Evolutionary conservation across 106 monocot species (phyloP).

Genomic region (Acorus calamus): DNA sequence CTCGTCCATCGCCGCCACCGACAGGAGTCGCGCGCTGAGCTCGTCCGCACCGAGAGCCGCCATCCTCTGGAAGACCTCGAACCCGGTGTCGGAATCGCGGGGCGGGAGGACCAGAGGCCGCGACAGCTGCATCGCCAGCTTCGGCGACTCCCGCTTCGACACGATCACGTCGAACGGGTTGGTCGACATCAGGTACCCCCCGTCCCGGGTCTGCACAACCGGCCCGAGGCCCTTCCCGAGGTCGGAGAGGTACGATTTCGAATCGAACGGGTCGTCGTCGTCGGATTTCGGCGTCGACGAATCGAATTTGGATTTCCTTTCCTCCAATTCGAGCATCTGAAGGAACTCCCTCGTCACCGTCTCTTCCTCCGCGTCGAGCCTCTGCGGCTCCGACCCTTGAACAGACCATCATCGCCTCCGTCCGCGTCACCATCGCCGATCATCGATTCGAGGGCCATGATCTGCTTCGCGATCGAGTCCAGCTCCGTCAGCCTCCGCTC

Average conservation of each 20-base stretch:
- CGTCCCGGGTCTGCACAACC: slow-evolving; percentile 76
- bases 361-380: slow-evolving; percentile 61
- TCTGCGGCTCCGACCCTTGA: slow-evolving; percentile 10
- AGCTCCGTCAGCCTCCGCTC: slow-evolving; percentile 44
- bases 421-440: slow-evolving; percentile 17
- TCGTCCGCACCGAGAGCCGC: slow-evolving; percentile 43
- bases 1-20: slow-evolving; percentile 65
- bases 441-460: slow-evolving; percentile 64
- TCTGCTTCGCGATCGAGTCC: slow-evolving; percentile 69
- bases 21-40: slow-evolving; percentile 26
- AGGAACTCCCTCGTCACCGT: slow-evolving; percentile 72
- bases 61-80: slow-evolving; percentile 67
- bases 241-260: slow-evolving; percentile 39
- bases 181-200: slow-evolving; percentile 63
- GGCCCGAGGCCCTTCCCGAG: slow-evolving; percentile 75
- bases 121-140: slow-evolving; percentile 85
- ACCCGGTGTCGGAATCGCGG: slow-evolving; percentile 28
- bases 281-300: not conserved
- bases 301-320: not conserved
- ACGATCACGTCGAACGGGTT: slow-evolving; percentile 59
- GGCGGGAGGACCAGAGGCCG: slow-evolving; percentile 50
- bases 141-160: slow-evolving; percentile 32
- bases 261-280: not conserved
- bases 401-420: not conserved
- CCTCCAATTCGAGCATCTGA: slow-evolving; percentile 56